Conservation (phyloP, 768 basidiomycete genomes). For the Galerina sulciceps region DNA sequence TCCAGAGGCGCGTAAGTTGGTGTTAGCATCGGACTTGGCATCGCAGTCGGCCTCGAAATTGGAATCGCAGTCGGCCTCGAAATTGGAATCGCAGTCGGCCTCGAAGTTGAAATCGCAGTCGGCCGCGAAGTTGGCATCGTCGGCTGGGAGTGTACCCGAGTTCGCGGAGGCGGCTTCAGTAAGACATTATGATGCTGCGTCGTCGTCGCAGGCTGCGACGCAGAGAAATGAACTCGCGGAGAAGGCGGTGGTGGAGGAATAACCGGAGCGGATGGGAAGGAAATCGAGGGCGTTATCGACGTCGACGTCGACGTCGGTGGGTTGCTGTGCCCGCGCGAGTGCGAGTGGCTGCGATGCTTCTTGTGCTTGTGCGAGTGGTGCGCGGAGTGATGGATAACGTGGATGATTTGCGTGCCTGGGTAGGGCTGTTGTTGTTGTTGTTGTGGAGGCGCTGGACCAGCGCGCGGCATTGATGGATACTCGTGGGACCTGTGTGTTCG, state of each 20-base stretch:
- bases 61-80: no score
- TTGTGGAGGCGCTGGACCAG: conserved; percentile 1
- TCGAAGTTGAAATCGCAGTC: no score
- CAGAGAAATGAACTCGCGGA: conserved; percentile 12
- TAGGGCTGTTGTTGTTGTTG: not conserved
- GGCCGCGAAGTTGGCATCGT: conserved; percentile 11
- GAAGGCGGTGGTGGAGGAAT: not conserved
- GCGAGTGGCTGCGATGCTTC: conserved; percentile 23
- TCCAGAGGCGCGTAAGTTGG: conserved; percentile 10
- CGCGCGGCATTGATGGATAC: conserved; percentile 12
- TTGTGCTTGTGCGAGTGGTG: conserved; percentile 26
- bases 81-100: no score
- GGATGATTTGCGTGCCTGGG: conserved; percentile 18
- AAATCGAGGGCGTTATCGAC: conserved; percentile 5
- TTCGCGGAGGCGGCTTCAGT: conserved; percentile 4
- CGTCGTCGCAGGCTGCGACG: not conserved
- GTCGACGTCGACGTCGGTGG: conserved; percentile 2
- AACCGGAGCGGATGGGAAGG: conserved; percentile 5
- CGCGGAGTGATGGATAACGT: conserved; percentile 25
- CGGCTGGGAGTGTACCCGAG: conserved; percentile 10
- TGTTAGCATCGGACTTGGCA: conserved; percentile 11
- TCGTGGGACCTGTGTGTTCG: not conserved
- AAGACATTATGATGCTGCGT: not conserved
- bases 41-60: no score
- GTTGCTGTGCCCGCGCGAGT: conserved; percentile 17